These are phyloP conservation scores for Allantophomopsis lycopodina DNA, from an alignment of 2,329 filamentous ascomycete genomes.

Conservation along the genomic window DNA sequence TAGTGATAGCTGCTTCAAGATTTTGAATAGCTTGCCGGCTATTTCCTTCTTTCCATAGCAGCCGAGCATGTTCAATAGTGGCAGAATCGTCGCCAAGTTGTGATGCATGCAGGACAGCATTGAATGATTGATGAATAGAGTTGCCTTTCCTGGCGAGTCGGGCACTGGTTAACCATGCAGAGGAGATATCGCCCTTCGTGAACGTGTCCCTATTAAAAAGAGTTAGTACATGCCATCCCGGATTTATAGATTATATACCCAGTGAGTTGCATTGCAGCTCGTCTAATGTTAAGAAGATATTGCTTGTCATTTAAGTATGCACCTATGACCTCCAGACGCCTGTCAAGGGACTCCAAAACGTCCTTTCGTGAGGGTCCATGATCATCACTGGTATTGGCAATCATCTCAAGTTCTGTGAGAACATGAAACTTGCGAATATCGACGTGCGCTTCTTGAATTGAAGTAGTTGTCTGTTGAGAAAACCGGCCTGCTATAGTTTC, in stretches of 20 bases:
- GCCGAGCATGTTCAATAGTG: conserved; percentile 84
- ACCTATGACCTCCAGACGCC: conserved; percentile 78
- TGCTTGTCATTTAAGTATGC: conserved; percentile 89
- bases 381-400: conserved; percentile 37
- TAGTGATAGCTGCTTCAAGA: conserved; percentile 72
- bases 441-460: conserved; percentile 73
- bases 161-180: conserved; percentile 75
- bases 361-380: conserved; percentile 19
- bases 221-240: conserved; percentile 14
- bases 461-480: conserved; percentile 64
- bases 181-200: conserved; percentile 60
- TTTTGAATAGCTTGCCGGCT: conserved; percentile 91
- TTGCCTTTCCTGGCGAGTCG: conserved; percentile 76
- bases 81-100: conserved; percentile 74
- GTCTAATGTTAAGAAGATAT: conserved; percentile 73
- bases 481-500: conserved; percentile 60
- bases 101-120: conserved; percentile 80
- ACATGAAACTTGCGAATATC: conserved; percentile 78
- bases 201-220: conserved; percentile 31
- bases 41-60: conserved; percentile 88
- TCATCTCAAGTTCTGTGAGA: conserved; percentile 73
- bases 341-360: conserved; percentile 44
- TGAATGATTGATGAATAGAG: conserved; percentile 78
- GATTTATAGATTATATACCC: conserved; percentile 32
- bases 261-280: conserved; percentile 75